Percentiles rank a stretch among this genome's conserved stretches.
These are phyloP conservation scores for Tulasnella calospora DNA, from an alignment of 768 basidiomycete genomes.

Conservation along the genomic window DNA sequence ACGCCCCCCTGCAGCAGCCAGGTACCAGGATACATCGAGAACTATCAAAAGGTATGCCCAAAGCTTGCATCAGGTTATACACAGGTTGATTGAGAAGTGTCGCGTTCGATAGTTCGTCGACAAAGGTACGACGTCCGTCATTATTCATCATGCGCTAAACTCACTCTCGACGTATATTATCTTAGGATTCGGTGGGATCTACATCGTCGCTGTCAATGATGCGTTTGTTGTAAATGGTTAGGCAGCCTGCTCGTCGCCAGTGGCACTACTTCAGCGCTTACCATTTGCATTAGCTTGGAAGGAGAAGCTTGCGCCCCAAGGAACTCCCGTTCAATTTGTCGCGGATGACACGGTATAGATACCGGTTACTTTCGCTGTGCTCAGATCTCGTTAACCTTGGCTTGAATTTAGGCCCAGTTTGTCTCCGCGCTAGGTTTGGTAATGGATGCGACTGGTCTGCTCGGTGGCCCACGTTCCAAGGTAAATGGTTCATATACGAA, in stretches of 20 bases:
- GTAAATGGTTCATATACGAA: conserved; percentile 34
- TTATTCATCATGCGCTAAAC: neutral
- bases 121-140: neutral
- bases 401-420: conserved; percentile 38
- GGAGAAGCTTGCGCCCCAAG: conserved; percentile 51
- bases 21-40: conserved; percentile 39
- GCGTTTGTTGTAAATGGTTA: conserved; percentile 58
- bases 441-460: conserved; percentile 56
- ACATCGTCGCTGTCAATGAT: conserved; percentile 75
- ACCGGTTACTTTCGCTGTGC: neutral
- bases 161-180: neutral
- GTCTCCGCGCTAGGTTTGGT: conserved; percentile 53
- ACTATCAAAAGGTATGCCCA: conserved; percentile 18
- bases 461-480: conserved; percentile 67
- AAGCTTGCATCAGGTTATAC: neutral
- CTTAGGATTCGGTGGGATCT: conserved; percentile 38
- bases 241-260: conserved; percentile 30
- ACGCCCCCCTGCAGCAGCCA: conserved; percentile 66
- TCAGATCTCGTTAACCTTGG: neutral
- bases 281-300: conserved; percentile 51
- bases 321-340: conserved; percentile 56
- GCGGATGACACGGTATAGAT: conserved; percentile 55
- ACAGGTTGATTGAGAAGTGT: neutral
- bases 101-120: neutral
- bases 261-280: neutral